Percentiles rank a stretch among this genome's conserved stretches.
Evolutionary conservation across 768 basidiomycete species (phyloP).

Genomic region (Lactarius pseudohatsudake): DNA sequence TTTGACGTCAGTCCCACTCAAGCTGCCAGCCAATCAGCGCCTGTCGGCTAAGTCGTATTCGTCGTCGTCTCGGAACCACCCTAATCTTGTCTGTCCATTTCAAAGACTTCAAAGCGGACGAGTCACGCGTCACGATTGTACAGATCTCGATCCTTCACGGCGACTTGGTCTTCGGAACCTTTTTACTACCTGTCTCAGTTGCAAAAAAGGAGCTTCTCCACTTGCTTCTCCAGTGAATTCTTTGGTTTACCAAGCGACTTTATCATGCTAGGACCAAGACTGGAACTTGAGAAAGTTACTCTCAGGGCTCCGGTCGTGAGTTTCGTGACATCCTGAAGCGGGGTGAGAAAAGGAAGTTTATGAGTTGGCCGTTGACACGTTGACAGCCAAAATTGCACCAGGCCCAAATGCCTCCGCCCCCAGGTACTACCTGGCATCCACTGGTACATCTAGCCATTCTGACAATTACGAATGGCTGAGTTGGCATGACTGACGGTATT

Average conservation of each 20-base stretch:
- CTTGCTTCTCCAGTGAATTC: too few relatives aligned
- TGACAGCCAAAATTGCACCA: not conserved
- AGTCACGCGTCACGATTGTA: not conserved
- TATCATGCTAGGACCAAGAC: not conserved
- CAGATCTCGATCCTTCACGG: not conserved
- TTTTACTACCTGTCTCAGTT: not conserved
- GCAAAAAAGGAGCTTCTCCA: not conserved
- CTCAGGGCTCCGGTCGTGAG: not conserved
- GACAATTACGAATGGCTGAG: not conserved
- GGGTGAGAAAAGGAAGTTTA: not conserved
- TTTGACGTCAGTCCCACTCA: not conserved
- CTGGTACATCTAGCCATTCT: not conserved
- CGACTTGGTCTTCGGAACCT: not conserved
- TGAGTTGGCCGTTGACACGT: not conserved
- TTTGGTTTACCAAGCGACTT: not conserved
- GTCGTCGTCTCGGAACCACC: too few relatives aligned
- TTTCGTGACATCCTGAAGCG: not conserved
- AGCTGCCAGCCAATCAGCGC: not conserved
- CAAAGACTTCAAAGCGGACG: too few relatives aligned
- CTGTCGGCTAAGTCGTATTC: too few relatives aligned
- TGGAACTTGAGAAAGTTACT: not conserved
- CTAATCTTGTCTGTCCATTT: too few relatives aligned
- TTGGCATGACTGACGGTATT: not conserved
- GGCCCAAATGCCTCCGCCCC: not conserved
- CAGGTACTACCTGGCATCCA: not conserved